These are phyloP conservation scores for Eucalyptus regnans DNA, from an alignment of 345 rosid genomes.

Conservation along the genomic window DNA sequence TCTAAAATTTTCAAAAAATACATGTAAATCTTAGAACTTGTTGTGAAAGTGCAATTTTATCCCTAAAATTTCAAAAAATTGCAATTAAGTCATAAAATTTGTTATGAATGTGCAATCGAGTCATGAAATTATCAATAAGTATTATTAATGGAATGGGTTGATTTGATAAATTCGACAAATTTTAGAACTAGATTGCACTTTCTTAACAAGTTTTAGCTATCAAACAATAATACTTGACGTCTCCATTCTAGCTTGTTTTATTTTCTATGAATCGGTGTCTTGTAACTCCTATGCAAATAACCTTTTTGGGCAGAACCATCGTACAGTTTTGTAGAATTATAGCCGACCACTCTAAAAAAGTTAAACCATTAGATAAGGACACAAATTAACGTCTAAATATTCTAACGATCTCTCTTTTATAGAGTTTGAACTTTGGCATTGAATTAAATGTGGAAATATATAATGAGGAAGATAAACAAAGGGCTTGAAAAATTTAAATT, in stretches of 20 bases:
- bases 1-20: fast-evolving
- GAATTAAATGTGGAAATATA: not conserved
- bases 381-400: too few species aligned
- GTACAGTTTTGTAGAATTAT: too few species aligned
- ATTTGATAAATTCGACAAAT: too few species aligned
- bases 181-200: fast-evolving
- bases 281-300: too few species aligned
- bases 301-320: too few species aligned
- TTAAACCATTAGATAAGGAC: not conserved
- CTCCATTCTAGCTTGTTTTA: not conserved
- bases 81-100: fast-evolving
- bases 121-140: fast-evolving
- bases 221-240: too few species aligned
- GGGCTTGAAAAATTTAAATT: not conserved
- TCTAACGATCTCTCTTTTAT: not conserved
- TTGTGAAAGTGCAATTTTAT: fast-evolving
- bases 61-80: too few species aligned
- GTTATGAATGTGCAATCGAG: fast-evolving
- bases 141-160: too few species aligned
- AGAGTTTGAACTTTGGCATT: not conserved
- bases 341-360: not conserved
- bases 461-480: not conserved
- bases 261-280: fast-evolving
- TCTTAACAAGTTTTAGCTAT: too few species aligned
- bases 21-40: fast-evolving